phyloP scores from a whole-genome alignment of 345 rosid genomes.

The Sisymbrium irio region DNA sequence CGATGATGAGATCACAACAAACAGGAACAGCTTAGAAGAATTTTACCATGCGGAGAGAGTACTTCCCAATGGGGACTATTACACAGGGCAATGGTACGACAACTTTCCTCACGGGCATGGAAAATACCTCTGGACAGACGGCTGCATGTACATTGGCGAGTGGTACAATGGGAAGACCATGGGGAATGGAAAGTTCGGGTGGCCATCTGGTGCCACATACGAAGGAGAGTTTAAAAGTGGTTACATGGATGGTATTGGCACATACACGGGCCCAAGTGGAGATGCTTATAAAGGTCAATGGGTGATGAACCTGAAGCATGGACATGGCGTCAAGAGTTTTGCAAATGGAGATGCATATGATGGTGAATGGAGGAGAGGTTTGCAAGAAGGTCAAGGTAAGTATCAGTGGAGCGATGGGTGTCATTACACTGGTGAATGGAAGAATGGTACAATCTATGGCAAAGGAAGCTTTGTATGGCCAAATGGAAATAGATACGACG shows the following conservation, averaged over 20 bases:
- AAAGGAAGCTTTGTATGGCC: constrained; percentile 71
- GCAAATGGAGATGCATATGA: constrained; percentile 78
- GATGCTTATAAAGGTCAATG: constrained; percentile 74
- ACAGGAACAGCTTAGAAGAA: constrained; percentile 32
- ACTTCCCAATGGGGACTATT: constrained; percentile 81
- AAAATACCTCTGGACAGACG: constrained; percentile 86
- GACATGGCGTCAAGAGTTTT: constrained; percentile 58
- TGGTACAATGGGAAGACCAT: constrained; percentile 79
- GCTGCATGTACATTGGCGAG: constrained; percentile 83
- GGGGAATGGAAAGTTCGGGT: constrained; percentile 83
- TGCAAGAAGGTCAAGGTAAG: constrained; percentile 77
- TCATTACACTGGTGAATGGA: constrained; percentile 73
- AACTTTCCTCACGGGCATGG: constrained; percentile 86
- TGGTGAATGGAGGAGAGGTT: constrained; percentile 84
- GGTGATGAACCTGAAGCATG: constrained; percentile 92
- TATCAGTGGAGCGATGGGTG: constrained; percentile 69
- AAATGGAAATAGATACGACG: constrained; percentile 65
- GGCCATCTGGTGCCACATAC: constrained; percentile 90
- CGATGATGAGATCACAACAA: constrained; percentile 29
- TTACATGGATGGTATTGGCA: constrained; percentile 85
- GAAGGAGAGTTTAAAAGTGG: constrained; percentile 94
- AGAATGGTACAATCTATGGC: constrained; percentile 62
- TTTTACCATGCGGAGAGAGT: constrained; percentile 61
- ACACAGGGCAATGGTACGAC: constrained; percentile 83
- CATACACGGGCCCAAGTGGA: constrained; percentile 58